Conservation (phyloP, 2,329 filamentous ascomycete species). For the Diatrype stigma region DNA sequence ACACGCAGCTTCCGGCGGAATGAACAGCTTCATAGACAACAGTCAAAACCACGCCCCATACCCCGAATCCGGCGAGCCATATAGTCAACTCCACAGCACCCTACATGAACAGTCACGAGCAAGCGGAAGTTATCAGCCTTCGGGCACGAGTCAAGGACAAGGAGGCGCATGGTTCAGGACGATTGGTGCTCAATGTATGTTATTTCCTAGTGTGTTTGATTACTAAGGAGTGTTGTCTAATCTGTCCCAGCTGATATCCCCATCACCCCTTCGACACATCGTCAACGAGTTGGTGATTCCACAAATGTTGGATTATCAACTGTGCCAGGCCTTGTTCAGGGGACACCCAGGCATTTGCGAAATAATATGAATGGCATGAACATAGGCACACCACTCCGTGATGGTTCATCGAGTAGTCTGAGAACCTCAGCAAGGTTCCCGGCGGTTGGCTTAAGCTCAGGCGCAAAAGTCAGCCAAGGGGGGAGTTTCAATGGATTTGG, state of each 20-base stretch:
- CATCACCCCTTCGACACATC: slow-evolving; percentile 30
- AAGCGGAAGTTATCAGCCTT: slow-evolving; percentile 7
- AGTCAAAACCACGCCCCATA: slow-evolving; percentile 8
- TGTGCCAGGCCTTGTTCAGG: slow-evolving; percentile 28
- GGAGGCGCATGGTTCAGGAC: slow-evolving; percentile 11
- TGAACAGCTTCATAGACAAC: slow-evolving; percentile 4
- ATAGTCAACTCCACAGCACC: slow-evolving; percentile 7
- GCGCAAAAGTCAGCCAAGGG: slow-evolving; percentile 23
- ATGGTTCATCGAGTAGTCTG: slow-evolving; percentile 11
- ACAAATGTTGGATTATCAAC: slow-evolving; percentile 23
- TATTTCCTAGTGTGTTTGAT: not conserved
- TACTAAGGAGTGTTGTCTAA: not conserved
- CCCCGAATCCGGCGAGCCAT: slow-evolving; percentile 8
- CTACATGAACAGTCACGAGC: slow-evolving; percentile 9
- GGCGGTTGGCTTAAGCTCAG: slow-evolving; percentile 24
- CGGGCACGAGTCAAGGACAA: slow-evolving; percentile 1
- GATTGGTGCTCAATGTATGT: slow-evolving; percentile 16
- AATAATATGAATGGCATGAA: slow-evolving; percentile 7
- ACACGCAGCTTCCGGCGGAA: slow-evolving; percentile 22
- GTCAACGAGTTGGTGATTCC: slow-evolving; percentile 24
- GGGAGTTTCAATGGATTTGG: slow-evolving; percentile 9
- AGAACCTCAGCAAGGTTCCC: slow-evolving; percentile 15
- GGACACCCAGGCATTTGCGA: slow-evolving; percentile 21
- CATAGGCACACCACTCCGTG: slow-evolving; percentile 10
- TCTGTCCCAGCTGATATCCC: slow-evolving; percentile 22